phyloP scores from a whole-genome alignment of 2,329 filamentous ascomycete species.

The Fusarium sp. region DNA sequence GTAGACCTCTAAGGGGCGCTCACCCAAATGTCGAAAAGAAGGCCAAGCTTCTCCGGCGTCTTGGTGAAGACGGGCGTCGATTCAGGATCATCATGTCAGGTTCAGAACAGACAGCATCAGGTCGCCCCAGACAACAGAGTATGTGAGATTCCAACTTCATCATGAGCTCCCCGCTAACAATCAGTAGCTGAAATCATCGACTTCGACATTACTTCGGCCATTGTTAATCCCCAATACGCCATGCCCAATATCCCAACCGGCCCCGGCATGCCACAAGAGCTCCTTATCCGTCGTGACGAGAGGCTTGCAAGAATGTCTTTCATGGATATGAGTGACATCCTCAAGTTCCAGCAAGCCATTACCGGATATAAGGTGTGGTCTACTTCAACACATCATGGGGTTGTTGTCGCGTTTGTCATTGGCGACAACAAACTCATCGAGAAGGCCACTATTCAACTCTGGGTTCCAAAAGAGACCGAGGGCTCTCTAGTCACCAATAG shows the following conservation, averaged over 20 bases:
- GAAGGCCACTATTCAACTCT: slow-evolving; percentile 46
- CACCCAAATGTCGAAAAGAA: slow-evolving; percentile 34
- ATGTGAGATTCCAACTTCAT: neutral
- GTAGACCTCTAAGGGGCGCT: slow-evolving; percentile 33
- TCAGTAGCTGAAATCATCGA: slow-evolving; percentile 42
- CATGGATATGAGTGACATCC: slow-evolving; percentile 35
- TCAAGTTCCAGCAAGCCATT: slow-evolving; percentile 48
- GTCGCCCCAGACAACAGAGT: slow-evolving; percentile 39
- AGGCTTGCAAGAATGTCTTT: slow-evolving; percentile 46
- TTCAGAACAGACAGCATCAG: slow-evolving; percentile 29
- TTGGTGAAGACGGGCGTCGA: slow-evolving; percentile 40
- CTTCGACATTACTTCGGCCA: slow-evolving; percentile 44
- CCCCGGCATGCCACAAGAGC: slow-evolving; percentile 33
- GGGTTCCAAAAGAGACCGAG: slow-evolving; percentile 44
- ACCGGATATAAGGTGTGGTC: slow-evolving; percentile 47
- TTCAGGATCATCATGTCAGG: slow-evolving; percentile 43
- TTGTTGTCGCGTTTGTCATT: slow-evolving; percentile 44
- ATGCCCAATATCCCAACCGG: slow-evolving; percentile 30
- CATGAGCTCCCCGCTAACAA: slow-evolving; percentile 10
- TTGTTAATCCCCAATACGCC: slow-evolving; percentile 45
- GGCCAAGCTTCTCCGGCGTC: slow-evolving; percentile 42
- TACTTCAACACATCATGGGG: slow-evolving; percentile 41
- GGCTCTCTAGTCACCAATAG: slow-evolving; percentile 44
- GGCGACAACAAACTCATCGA: slow-evolving; percentile 40
- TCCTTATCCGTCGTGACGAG: slow-evolving; percentile 45